Conservation (phyloP, 176 grass and related monocot genomes). For the Panicum miliaceum region DNA sequence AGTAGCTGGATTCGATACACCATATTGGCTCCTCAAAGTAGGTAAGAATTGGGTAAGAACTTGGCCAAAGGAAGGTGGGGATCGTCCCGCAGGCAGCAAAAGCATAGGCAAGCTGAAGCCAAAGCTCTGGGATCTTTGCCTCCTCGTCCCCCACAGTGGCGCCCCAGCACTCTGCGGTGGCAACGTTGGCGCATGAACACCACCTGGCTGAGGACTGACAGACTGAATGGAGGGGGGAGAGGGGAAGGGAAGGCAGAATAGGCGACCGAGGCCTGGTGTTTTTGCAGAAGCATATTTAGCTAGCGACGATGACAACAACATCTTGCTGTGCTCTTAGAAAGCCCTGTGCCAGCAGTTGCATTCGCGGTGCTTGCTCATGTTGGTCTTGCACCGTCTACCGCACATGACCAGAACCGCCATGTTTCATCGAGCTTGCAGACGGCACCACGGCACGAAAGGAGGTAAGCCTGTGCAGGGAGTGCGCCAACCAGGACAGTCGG, state of each 20-base stretch:
- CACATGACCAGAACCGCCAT: no score
- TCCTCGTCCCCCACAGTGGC: neutral
- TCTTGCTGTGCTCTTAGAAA: no score
- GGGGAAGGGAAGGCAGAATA: neutral
- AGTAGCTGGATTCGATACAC: neutral
- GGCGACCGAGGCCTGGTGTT: neutral
- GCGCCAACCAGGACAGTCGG: no score
- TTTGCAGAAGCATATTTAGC: no score
- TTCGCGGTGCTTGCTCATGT: no score
- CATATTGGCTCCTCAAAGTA: neutral
- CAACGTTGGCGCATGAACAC: conserved; percentile 22
- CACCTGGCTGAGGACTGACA: neutral
- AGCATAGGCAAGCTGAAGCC: neutral
- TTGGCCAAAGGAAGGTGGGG: neutral
- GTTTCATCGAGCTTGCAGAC: no score
- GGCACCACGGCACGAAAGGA: no score
- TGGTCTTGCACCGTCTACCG: no score
- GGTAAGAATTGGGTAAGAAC: neutral
- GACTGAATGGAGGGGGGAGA: neutral
- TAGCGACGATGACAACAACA: no score
- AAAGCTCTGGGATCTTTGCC: neutral
- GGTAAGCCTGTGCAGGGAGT: no score
- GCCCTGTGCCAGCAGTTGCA: no score
- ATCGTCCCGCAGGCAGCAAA: neutral
- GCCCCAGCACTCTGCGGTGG: neutral